Evolutionary conservation across 495 filamentous ascomycete species (phyloP), one percentile per base, ranked within the genome.

Genomic region (Astrothelium macrocarpum): DNA sequence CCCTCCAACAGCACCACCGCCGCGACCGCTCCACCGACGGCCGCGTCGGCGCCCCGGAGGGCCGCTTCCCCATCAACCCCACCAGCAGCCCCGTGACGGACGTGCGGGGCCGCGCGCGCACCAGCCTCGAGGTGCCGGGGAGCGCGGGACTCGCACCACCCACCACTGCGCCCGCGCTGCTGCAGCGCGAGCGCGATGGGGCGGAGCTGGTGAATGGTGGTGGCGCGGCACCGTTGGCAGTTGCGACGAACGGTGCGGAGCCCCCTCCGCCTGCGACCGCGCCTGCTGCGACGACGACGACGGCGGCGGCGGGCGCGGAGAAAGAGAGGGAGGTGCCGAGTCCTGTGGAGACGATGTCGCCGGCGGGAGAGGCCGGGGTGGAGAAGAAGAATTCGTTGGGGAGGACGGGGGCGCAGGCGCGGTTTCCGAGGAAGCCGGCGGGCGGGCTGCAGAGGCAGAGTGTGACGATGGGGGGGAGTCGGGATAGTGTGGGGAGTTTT

Each of bases 11-110:
- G 29, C 61, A 16, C 32, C 67, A 87, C 67, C 84, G 89, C 61
- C 84, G 93, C 66, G 93, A 96, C 64, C 85, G 87, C 70, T 88
- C 84, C 61, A 56, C 49, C 12, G 49, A 56, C 29, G 25, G 49
- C 49, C 49, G 49, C 49, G 49, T 14, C 34, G 91, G 92, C 62
- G 85, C 88, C 10, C 83, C 86, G 66, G 87, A 85, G 73, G 91
- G 80, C 46, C 81, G 94, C 23, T 98, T 98, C 79, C 94, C 94
- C 10, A 87, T 98, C 66, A 56, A 60, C 9, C 75, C 79, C n/a
- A n/a, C n/a, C n/a, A n/a, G n/a, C 20, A 87, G 87, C 45, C 86
- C 86, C n/a, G n/a, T n/a, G 42, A 71, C 68, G 1, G 69, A 71
- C 32, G 73, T 78, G 20, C 76, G 78, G 2, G 78, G 80, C 67